phyloP scores from a whole-genome alignment of 345 rosid species.

The Boechera stricta region DNA sequence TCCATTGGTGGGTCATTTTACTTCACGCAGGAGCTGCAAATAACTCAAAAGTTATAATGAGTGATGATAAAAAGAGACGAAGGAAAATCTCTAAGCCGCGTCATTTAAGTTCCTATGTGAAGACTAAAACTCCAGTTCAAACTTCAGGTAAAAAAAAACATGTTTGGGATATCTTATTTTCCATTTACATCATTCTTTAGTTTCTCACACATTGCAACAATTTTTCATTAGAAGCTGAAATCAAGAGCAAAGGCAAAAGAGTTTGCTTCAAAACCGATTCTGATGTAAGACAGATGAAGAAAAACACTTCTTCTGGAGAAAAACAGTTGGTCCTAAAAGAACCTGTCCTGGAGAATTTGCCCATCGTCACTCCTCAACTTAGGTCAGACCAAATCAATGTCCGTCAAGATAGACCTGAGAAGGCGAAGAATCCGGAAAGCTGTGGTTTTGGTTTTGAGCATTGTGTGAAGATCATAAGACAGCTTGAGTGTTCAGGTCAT shows the following conservation, averaged over 20 bases:
- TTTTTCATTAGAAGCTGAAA: constrained; percentile 3
- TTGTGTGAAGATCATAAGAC: constrained; percentile 72
- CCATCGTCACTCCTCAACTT: background rate
- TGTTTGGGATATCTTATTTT: background rate
- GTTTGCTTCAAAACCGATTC: background rate
- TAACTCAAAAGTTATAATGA: constrained; percentile 48
- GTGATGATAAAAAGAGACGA: constrained; percentile 53
- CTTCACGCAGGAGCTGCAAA: constrained; percentile 30
- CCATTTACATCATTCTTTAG: background rate
- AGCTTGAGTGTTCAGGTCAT: constrained; percentile 74
- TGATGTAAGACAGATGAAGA: background rate
- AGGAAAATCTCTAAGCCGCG: background rate
- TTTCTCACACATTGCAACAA: background rate
- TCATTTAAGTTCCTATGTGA: background rate
- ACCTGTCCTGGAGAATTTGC: background rate
- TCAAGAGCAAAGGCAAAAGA: constrained; percentile 1
- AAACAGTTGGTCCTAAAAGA: background rate
- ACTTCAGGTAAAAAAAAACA: background rate
- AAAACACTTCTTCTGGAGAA: background rate
- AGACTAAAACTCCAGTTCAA: background rate
- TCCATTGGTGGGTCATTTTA: background rate
- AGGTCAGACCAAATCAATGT: background rate
- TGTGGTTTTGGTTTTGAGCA: constrained; percentile 53
- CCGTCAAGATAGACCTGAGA: background rate
- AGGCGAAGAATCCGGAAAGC: background rate